Conservation (phyloP, 495 filamentous ascomycete genomes). For the Neurospora terricola region DNA sequence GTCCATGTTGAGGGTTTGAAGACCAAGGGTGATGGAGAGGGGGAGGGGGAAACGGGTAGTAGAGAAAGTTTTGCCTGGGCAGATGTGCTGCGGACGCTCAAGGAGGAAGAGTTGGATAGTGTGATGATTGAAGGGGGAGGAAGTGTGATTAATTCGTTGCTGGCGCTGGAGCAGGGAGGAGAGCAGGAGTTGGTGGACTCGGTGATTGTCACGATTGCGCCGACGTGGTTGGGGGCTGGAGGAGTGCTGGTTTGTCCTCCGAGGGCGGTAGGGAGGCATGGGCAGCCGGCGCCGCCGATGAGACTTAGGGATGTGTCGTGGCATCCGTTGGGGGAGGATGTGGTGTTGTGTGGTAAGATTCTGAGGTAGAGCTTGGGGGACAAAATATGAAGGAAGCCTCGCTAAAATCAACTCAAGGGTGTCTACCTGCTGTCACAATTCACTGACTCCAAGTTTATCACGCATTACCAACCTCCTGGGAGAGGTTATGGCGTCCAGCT, state of each 20-base stretch:
- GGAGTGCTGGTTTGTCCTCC: constrained; percentile 63
- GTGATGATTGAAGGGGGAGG: constrained; percentile 88
- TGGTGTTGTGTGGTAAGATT: constrained; percentile 64
- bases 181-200: constrained; percentile 57
- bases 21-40: background rate
- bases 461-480: background rate
- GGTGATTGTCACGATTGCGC: constrained; percentile 76
- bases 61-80: constrained; percentile 41
- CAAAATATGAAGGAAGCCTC: background rate
- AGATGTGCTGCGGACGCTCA: constrained; percentile 47
- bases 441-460: background rate
- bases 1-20: constrained; percentile 15
- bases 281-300: constrained; percentile 43
- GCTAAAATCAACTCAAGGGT: background rate
- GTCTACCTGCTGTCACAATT: background rate
- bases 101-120: constrained; percentile 54
- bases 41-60: constrained; percentile 7
- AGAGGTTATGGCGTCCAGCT: background rate
- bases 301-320: constrained; percentile 60
- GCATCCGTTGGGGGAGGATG: constrained; percentile 65
- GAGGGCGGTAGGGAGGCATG: constrained; percentile 37
- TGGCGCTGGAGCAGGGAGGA: constrained; percentile 34
- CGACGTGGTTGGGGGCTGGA: constrained; percentile 69
- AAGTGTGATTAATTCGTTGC: constrained; percentile 63
- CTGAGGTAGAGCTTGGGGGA: background rate